Conservation (phyloP, 306 rosid species). For the Betula pendula region DNA sequence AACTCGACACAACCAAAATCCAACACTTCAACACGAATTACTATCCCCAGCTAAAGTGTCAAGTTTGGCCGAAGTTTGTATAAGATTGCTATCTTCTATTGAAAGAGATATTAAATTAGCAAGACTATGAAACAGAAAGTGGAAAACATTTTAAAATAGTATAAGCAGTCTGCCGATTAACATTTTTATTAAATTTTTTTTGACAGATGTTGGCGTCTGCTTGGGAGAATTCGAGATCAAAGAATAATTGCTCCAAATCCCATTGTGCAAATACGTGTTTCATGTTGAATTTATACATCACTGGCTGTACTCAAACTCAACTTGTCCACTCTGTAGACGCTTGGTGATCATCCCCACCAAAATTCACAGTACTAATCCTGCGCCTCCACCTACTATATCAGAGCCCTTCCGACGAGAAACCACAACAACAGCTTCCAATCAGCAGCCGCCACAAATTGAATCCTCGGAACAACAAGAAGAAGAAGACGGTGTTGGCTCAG, state of each 20-base stretch:
- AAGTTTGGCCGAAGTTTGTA: neutral
- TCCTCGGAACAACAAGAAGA: conserved; percentile 23
- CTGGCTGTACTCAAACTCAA: conserved; percentile 74
- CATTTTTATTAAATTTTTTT: no score
- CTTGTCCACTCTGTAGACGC: conserved; percentile 87
- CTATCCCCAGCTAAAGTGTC: no score
- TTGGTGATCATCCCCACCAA: conserved; percentile 44
- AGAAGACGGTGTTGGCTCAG: neutral
- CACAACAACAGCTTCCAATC: conserved; percentile 4
- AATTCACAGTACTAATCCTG: conserved; percentile 7
- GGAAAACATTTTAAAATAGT: no score
- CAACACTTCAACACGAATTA: no score
- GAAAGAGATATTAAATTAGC: neutral
- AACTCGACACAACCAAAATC: no score
- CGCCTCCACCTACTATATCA: neutral
- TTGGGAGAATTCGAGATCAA: conserved; percentile 73
- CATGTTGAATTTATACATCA: conserved; percentile 69
- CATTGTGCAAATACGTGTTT: conserved; percentile 74
- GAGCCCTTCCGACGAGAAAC: conserved; percentile 1
- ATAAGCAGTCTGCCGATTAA: neutral
- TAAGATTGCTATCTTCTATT: no score
- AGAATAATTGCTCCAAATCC: conserved; percentile 73
- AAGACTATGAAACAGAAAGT: neutral
- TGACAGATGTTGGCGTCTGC: conserved; percentile 81
- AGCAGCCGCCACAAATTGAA: conserved; percentile 16